phyloP scores from a whole-genome alignment of 2,329 filamentous ascomycete genomes.

The Fusarium pseudocircinatum region DNA sequence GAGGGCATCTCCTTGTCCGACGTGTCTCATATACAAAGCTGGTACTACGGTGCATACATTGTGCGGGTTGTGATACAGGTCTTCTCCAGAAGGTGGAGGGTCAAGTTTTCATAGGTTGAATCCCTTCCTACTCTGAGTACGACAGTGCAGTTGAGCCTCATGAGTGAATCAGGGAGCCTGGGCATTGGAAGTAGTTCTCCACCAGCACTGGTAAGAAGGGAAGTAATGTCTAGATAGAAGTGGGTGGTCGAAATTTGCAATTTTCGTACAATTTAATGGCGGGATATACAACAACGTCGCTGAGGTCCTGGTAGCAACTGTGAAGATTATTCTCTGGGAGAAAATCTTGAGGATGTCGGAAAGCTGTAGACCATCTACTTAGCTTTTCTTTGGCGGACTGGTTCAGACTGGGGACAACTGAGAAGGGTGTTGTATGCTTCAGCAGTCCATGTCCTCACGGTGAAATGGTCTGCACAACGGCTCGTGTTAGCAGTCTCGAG shows the following conservation, averaged over 20 bases:
- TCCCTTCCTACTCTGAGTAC: conserved; percentile 50
- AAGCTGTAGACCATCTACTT: conserved; percentile 45
- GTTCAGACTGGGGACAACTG: conserved; percentile 44
- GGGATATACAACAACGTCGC: conserved; percentile 46
- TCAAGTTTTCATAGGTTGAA: conserved; percentile 48
- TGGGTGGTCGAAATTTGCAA: conserved; percentile 51
- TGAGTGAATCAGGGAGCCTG: conserved; percentile 47
- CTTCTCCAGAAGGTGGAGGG: conserved; percentile 43
- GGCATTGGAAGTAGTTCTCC: conserved; percentile 41
- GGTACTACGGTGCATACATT: conserved; percentile 50
- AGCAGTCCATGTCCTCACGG: conserved; percentile 50
- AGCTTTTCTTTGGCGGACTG: conserved; percentile 36
- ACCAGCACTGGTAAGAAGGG: conserved; percentile 41
- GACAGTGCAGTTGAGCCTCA: conserved; percentile 49
- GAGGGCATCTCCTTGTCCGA: conserved; percentile 48
- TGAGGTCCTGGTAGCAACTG: conserved; percentile 38
- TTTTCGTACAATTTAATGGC: conserved; percentile 52
- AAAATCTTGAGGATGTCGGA: conserved; percentile 44
- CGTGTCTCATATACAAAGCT: conserved; percentile 50
- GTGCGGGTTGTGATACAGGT: conserved; percentile 45
- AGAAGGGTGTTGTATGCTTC: conserved; percentile 51
- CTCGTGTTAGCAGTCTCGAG: background rate
- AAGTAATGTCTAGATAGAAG: conserved; percentile 50
- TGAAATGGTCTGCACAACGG: conserved; percentile 46
- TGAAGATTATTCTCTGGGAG: conserved; percentile 37